These are phyloP conservation scores for Annulohypoxylon moriforme DNA, from an alignment of 495 filamentous ascomycete genomes.

Conservation along the genomic window DNA sequence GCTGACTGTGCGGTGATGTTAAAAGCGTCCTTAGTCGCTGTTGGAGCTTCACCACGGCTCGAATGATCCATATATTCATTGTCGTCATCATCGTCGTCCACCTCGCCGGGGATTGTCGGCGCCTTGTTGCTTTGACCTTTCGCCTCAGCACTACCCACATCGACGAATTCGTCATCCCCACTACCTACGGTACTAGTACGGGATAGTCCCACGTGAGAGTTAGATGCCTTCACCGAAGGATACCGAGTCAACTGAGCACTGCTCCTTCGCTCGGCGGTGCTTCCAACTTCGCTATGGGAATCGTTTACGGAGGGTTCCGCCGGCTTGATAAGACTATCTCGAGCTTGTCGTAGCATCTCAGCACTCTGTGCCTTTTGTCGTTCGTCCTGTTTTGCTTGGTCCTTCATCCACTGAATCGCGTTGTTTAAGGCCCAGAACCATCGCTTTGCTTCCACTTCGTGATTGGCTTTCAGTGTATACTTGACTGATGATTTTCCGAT, in stretches of 20 bases:
- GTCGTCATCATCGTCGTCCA: conserved; percentile 78
- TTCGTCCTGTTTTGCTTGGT: conserved; percentile 92
- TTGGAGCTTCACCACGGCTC: conserved; percentile 78
- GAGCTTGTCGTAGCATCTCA: conserved; percentile 80
- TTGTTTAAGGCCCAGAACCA: conserved; percentile 99
- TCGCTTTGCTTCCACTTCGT: conserved; percentile 90
- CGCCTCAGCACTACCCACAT: conserved; percentile 50
- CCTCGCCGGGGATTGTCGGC: conserved; percentile 34
- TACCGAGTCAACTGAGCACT: conserved; percentile 59
- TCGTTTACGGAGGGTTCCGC: conserved; percentile 54
- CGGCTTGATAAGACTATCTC: conserved; percentile 65
- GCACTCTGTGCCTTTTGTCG: conserved; percentile 75
- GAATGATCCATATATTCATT: conserved; percentile 82
- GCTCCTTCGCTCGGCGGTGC: conserved; percentile 56
- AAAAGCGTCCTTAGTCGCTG: conserved; percentile 86
- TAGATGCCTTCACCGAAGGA: conserved; percentile 51
- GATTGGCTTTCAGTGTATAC: conserved; percentile 96
- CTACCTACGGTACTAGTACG: conserved; percentile 54
- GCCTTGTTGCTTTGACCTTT: conserved; percentile 41
- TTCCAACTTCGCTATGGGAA: conserved; percentile 63
- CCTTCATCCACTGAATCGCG: conserved; percentile 97
- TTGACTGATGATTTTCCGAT: conserved; percentile 98
- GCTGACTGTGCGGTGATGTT: conserved; percentile 96
- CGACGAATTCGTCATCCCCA: conserved; percentile 58
- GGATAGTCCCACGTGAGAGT: conserved; percentile 40